Conservation (phyloP, 1,139 yeast genomes). For the Lodderomyces orthopsilosis region DNA sequence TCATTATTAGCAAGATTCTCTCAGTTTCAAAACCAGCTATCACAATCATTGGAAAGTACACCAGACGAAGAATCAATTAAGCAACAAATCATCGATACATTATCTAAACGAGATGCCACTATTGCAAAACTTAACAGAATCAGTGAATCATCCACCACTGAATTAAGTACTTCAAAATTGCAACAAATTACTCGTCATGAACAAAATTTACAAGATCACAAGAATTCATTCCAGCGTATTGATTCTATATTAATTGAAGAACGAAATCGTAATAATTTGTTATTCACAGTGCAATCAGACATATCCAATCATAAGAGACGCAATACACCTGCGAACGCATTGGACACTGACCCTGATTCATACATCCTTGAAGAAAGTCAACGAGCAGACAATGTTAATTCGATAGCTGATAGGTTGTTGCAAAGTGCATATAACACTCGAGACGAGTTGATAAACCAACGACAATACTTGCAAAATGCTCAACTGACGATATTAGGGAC, state of each 20-base stretch:
- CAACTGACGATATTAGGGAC: conserved; percentile 62
- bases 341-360: conserved; percentile 35
- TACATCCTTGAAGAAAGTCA: conserved; percentile 77
- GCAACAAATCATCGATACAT: conserved; percentile 44
- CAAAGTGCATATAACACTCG: conserved; percentile 86
- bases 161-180: conserved; percentile 67
- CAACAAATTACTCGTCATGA: conserved; percentile 84
- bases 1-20: conserved; percentile 35
- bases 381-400: conserved; percentile 71
- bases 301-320: conserved; percentile 55
- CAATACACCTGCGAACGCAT: conserved; percentile 14
- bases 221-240: conserved; percentile 59
- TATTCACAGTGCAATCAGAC: conserved; percentile 76
- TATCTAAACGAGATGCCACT: conserved; percentile 33
- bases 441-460: conserved; percentile 76
- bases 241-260: conserved; percentile 63
- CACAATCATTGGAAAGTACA: conserved; percentile 23
- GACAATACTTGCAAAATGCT: conserved; percentile 61
- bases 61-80: conserved; percentile 70
- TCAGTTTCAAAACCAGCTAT: conserved; percentile 24
- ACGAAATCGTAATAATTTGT: conserved; percentile 68
- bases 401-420: conserved; percentile 73
- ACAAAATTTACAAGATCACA: conserved; percentile 72
- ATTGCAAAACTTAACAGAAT: conserved; percentile 36
- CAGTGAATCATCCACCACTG: conserved; percentile 51